Evolutionary conservation across 1,284 basidiomycete species (phyloP), one percentile per base, ranked within the genome.

Genomic region (Rugosomyces carneus): DNA sequence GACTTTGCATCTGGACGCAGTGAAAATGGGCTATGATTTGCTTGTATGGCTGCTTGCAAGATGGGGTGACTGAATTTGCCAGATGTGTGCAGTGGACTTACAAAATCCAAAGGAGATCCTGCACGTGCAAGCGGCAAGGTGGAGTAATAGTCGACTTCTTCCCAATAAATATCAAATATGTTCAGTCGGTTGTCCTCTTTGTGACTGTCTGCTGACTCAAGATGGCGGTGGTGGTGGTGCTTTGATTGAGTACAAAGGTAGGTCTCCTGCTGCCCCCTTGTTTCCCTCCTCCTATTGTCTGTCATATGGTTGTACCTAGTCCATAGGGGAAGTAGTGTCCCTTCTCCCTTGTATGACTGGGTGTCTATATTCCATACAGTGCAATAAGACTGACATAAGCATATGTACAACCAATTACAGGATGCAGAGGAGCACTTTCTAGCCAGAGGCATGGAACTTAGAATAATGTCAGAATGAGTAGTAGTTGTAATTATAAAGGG

Each of bases 21-120:
- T 6, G 43, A 21, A 38, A 26, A 37, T 5, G 16, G n/a, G 15
- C 43, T 36, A 27, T 39, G 16, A 18, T 40, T 40, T 40, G 39
- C 24, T 20, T 18, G 37, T 2, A 38, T 15, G 11, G 23, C 4
- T 3, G 3, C 13, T 10, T 13, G 29, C 29, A n/a, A 13, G 3
- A 11, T 10, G 11, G 29, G 13, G 7, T 10, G 29, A 31, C 3
- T n/a, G 13, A 31, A 31, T n/a, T 13, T 11, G 29, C 29, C 29
- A 8, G 13, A 8, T n/a, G 11, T 31, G 11, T 3, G 6, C 13
- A 11, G 29, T 6, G 29, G 4, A 11, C 13, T 31, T 4, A 13
- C 13, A 31, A 31, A 31, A 13, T 8, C 29, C 29, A 31, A 3
- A n/a, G n/a, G n/a, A 8, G 29, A n/a, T 4, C 13, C 13, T 31